Evolutionary conservation across 1,139 yeast species (phyloP).

Genomic region (Pichia sp.): DNA sequence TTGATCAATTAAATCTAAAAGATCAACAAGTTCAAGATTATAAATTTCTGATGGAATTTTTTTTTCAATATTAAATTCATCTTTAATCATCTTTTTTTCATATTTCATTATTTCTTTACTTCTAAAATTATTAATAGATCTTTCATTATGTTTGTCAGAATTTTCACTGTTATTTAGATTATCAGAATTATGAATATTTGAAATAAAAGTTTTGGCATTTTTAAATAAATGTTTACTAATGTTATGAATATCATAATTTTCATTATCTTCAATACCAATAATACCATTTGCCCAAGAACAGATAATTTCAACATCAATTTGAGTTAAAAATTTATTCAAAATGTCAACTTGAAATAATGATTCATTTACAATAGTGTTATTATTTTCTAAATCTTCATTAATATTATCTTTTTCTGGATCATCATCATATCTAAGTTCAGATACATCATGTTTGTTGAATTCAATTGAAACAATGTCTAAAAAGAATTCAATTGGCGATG

Average conservation of each 20-base stretch:
- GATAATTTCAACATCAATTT: slow-evolving; percentile 7
- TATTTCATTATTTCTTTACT: not conserved
- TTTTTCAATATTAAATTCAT: not conserved
- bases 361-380: not conserved
- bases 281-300: not conserved
- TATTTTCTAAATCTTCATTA: not conserved
- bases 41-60: slow-evolving; percentile 3
- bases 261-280: not conserved
- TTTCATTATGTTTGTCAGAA: not conserved
- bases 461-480: slow-evolving; percentile 8
- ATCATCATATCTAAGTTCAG: not conserved
- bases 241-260: slow-evolving; percentile 1
- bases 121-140: not conserved
- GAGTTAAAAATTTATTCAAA: slow-evolving; percentile 5
- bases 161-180: not conserved
- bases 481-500: slow-evolving; percentile 8
- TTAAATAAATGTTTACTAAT: slow-evolving; percentile 3
- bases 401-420: not conserved
- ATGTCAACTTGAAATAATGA: slow-evolving; percentile 2
- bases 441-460: slow-evolving; percentile 6
- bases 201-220: not conserved
- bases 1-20: slow-evolving; percentile 15
- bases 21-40: slow-evolving; percentile 4
- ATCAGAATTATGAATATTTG: not conserved
- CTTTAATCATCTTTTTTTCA: slow-evolving; percentile 5